Conservation (phyloP, 2,329 filamentous ascomycete species). For the Cercospora zeina region DNA sequence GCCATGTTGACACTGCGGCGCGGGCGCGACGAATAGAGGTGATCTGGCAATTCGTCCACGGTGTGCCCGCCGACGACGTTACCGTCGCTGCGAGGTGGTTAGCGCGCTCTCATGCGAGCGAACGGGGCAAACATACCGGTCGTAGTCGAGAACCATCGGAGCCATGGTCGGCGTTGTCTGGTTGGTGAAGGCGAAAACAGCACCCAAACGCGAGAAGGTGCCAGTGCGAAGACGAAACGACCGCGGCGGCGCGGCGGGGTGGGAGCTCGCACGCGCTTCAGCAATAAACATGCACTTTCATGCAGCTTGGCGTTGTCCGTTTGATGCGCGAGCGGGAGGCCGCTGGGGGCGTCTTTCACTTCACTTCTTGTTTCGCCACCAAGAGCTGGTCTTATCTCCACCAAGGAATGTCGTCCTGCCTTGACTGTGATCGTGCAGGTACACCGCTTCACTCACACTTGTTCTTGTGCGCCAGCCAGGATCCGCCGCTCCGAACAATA, state of each 20-base stretch:
- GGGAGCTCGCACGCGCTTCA: conserved; percentile 11
- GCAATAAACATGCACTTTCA: conserved; percentile 21
- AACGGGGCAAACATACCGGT: conserved; percentile 12
- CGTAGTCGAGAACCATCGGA: conserved; percentile 27
- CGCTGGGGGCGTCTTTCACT: neutral
- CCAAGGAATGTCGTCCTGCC: conserved; percentile 23
- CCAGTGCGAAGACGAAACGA: conserved; percentile 6
- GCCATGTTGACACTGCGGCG: neutral
- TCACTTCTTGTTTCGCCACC: neutral
- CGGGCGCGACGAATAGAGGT: neutral
- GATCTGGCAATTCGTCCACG: conserved; percentile 22
- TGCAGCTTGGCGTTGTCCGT: conserved; percentile 22
- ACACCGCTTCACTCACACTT: conserved; percentile 49
- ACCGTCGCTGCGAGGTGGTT: conserved; percentile 22
- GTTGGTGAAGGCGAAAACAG: neutral
- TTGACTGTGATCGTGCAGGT: conserved; percentile 44
- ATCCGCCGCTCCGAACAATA: conserved; percentile 44
- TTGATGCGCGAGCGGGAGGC: conserved; percentile 1
- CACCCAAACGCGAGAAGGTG: neutral
- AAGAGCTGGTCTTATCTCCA: conserved; percentile 2
- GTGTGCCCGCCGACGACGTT: conserved; percentile 26
- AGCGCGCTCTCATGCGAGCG: neutral
- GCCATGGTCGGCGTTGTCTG: conserved; percentile 11
- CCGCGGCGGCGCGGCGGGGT: conserved; percentile 1
- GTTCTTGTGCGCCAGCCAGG: conserved; percentile 46